phyloP scores from a whole-genome alignment of 1,284 basidiomycete genomes.

The Rhodotorula sp. region DNA sequence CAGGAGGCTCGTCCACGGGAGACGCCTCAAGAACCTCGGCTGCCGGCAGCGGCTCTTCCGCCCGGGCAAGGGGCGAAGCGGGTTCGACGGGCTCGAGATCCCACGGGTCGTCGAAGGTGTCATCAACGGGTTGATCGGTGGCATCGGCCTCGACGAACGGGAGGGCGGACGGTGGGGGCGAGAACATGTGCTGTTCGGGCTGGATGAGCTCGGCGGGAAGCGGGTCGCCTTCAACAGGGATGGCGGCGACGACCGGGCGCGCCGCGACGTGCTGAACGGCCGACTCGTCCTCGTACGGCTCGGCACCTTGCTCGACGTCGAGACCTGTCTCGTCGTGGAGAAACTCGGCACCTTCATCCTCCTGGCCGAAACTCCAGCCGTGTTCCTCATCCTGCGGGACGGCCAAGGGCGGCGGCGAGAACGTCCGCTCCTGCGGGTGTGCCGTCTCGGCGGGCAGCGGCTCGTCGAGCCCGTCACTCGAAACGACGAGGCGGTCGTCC shows the following conservation, averaged over 20 bases:
- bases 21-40: background rate
- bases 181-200: slow-evolving; percentile 12
- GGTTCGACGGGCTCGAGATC: slow-evolving; percentile 20
- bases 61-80: background rate
- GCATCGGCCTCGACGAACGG: background rate
- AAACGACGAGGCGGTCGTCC: background rate
- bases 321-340: background rate
- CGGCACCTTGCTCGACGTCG: background rate
- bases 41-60: background rate
- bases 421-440: background rate
- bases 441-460: background rate
- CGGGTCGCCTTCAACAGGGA: background rate
- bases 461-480: background rate
- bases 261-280: background rate
- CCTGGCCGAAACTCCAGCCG: background rate
- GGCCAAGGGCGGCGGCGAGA: background rate
- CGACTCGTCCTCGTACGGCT: background rate
- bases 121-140: background rate
- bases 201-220: slow-evolving; percentile 1
- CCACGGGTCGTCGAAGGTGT: slow-evolving; percentile 24
- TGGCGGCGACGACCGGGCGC: background rate
- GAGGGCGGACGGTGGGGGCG: background rate
- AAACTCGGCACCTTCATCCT: background rate
- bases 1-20: background rate
- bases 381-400: background rate